phyloP scores from a whole-genome alignment of 2,329 filamentous ascomycete species.

The Gnomoniopsis smithogilvyi region DNA sequence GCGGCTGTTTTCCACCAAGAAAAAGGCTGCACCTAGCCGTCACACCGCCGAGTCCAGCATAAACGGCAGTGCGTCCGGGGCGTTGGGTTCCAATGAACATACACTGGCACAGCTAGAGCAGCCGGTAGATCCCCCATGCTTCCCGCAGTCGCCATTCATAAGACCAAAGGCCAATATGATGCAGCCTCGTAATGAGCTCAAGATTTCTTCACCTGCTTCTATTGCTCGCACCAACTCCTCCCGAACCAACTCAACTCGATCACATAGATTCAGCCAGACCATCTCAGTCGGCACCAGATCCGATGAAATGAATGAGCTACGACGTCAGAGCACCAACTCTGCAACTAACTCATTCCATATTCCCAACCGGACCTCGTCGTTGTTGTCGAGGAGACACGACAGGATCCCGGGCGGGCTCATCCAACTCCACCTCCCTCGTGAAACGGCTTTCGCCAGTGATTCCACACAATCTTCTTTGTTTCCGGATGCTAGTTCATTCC shows the following conservation, averaged over 20 bases:
- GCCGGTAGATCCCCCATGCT: constrained; percentile 24
- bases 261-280: constrained; percentile 4
- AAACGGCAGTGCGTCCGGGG: constrained; percentile 16
- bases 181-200: constrained; percentile 50
- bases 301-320: constrained; percentile 9
- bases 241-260: constrained; percentile 9
- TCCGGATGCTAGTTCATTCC: neutral
- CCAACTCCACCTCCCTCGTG: constrained; percentile 14
- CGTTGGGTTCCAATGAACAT: neutral
- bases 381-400: constrained; percentile 20
- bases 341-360: constrained; percentile 13
- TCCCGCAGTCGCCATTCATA: constrained; percentile 53
- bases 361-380: constrained; percentile 21
- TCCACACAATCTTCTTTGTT: neutral
- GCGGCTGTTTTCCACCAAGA: constrained; percentile 47
- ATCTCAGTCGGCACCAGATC: constrained; percentile 2
- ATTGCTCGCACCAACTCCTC: constrained; percentile 9
- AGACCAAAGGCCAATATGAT: constrained; percentile 52
- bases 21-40: constrained; percentile 27
- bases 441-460: constrained; percentile 7
- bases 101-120: constrained; percentile 7
- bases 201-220: constrained; percentile 6
- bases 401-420: constrained; percentile 13
- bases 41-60: constrained; percentile 20
- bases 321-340: constrained; percentile 8